These are phyloP conservation scores for Tinospora cordifolia DNA, from an alignment of 164 flowering plant genomes.

Conservation along the genomic window DNA sequence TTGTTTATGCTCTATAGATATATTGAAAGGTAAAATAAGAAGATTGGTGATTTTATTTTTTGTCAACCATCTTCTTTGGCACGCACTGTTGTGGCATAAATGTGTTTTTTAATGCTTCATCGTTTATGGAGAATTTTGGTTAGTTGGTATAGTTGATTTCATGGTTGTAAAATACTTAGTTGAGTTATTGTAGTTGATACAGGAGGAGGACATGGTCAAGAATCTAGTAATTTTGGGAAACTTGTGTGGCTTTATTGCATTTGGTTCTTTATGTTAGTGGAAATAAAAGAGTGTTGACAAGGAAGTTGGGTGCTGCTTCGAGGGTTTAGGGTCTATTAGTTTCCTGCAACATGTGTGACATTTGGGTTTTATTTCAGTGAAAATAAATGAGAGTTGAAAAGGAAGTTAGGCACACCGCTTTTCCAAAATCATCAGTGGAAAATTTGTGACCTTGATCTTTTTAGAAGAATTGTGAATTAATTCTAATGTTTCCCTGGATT, in stretches of 20 bases:
- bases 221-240: background rate
- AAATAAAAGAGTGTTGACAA: background rate
- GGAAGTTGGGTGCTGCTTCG: background rate
- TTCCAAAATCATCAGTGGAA: background rate
- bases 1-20: too few relatives aligned
- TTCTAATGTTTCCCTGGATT: too few relatives aligned
- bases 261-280: background rate
- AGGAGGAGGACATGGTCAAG: background rate
- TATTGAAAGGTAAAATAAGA: too few relatives aligned
- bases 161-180: background rate
- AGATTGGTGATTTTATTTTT: too few relatives aligned
- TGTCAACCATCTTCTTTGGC: background rate
- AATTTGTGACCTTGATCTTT: background rate
- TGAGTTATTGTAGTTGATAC: background rate
- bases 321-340: background rate
- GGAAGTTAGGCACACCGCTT: background rate
- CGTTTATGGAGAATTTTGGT: background rate
- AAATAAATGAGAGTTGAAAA: background rate
- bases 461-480: background rate
- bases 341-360: background rate
- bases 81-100: background rate
- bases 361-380: background rate
- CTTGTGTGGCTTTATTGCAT: background rate
- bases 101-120: background rate
- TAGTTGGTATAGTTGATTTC: too few relatives aligned